Percentiles rank a stretch among this genome's conserved stretches.
phyloP scores from a whole-genome alignment of 306 rosid species.

The Cicer bijugum region DNA sequence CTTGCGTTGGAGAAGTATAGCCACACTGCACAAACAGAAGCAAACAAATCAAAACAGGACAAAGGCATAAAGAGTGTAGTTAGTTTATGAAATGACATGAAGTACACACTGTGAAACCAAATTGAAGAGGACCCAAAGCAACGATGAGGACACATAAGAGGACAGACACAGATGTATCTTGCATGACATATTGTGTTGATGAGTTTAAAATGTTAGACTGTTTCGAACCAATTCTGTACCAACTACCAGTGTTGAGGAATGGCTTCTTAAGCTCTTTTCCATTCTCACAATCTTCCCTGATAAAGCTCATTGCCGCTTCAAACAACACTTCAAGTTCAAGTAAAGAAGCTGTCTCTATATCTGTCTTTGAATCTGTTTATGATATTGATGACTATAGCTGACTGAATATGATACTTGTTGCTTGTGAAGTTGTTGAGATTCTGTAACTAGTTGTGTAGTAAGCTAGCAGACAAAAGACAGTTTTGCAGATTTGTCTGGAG shows the following conservation, averaged over 20 bases:
- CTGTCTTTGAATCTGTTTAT: too few relatives aligned
- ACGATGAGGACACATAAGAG: conserved; percentile 78
- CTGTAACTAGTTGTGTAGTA: too few relatives aligned
- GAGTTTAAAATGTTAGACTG: conserved; percentile 66
- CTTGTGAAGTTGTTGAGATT: too few relatives aligned
- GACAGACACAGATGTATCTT: conserved; percentile 70
- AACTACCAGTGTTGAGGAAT: conserved; percentile 77
- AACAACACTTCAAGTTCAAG: background rate
- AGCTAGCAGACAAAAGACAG: too few relatives aligned
- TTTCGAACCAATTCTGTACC: conserved; percentile 80
- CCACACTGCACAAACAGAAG: conserved; percentile 46
- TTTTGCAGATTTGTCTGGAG: too few relatives aligned
- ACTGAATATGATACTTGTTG: too few relatives aligned
- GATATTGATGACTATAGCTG: too few relatives aligned
- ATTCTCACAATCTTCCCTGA: conserved; percentile 46
- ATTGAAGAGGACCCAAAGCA: conserved; percentile 82
- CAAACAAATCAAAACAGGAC: too few relatives aligned
- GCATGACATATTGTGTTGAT: conserved; percentile 55
- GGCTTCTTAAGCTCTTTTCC: conserved; percentile 69
- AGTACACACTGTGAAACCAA: conserved; percentile 63
- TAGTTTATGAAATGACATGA: too few relatives aligned
- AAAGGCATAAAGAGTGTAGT: too few relatives aligned
- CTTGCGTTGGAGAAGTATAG: conserved; percentile 83
- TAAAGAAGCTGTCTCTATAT: background rate
- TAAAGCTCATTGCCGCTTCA: conserved; percentile 1